phyloP scores from a whole-genome alignment of 139 green algal species.

The Picochlorum sp. region DNA sequence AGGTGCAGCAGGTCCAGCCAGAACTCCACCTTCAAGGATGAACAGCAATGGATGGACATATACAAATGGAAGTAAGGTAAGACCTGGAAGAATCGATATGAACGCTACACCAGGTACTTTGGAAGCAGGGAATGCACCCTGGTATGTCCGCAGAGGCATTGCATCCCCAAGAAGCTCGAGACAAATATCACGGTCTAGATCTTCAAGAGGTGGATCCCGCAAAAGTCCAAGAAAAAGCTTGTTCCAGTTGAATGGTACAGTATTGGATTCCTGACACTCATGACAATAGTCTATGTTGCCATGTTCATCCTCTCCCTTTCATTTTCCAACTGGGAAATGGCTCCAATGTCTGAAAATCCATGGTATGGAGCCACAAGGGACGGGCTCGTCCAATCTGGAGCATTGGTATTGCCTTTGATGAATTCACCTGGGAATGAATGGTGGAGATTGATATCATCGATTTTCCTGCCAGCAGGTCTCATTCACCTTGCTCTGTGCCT shows the following conservation, averaged over 20 bases:
- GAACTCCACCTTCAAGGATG: neutral
- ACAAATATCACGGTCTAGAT: neutral
- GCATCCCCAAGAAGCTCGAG: neutral
- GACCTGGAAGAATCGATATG: constrained; percentile 5
- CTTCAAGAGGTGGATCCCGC: neutral
- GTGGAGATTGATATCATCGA: constrained; percentile 38
- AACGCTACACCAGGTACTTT: constrained; percentile 3
- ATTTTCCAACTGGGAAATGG: constrained; percentile 33
- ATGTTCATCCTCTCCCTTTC: constrained; percentile 31
- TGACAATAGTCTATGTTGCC: constrained; percentile 17
- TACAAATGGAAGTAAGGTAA: constrained; percentile 18
- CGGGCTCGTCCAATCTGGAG: constrained; percentile 24
- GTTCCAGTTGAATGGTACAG: neutral
- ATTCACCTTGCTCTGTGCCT: constrained; percentile 28
- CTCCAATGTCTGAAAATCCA: constrained; percentile 38
- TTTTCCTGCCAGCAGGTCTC: constrained; percentile 41
- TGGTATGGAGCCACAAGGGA: constrained; percentile 25
- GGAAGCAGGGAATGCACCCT: neutral
- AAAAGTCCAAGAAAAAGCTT: neutral
- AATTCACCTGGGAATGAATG: constrained; percentile 18
- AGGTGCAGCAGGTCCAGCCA: neutral
- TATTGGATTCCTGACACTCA: constrained; percentile 4
- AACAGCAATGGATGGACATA: constrained; percentile 10
- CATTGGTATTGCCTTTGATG: constrained; percentile 20
- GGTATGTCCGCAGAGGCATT: constrained; percentile 5